These are phyloP conservation scores for Hanseniaspora mollemarum DNA, from an alignment of 805 yeast species.

Conservation along the genomic window DNA sequence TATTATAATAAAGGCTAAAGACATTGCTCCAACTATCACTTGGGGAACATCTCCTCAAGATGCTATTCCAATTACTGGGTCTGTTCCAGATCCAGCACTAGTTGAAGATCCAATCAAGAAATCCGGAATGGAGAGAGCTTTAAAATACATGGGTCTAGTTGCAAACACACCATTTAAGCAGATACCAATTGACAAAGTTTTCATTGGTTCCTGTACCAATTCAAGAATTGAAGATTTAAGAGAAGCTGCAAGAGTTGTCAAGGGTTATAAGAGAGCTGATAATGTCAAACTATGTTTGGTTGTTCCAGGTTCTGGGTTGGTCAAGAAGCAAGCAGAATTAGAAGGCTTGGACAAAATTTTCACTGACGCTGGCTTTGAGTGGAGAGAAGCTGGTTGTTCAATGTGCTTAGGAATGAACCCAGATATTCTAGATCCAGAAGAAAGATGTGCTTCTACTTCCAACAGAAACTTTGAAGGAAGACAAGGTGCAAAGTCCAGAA, in stretches of 20 bases:
- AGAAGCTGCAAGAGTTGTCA: constrained; percentile 85
- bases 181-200: constrained; percentile 80
- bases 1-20: constrained; percentile 66
- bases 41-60: constrained; percentile 99
- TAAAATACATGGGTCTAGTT: constrained; percentile 79
- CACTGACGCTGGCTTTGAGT: constrained; percentile 84
- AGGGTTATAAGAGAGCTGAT: constrained; percentile 77
- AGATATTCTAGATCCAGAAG: constrained; percentile 86
- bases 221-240: constrained; percentile 94
- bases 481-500: constrained; percentile 92
- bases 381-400: constrained; percentile 99
- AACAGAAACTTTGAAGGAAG: constrained; percentile 98
- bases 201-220: constrained; percentile 96
- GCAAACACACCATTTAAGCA: constrained; percentile 70
- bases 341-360: constrained; percentile 92
- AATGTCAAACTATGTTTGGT: constrained; percentile 74
- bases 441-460: constrained; percentile 97
- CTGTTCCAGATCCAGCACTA: constrained; percentile 80
- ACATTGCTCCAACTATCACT: constrained; percentile 89
- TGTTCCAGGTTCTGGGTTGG: constrained; percentile 96
- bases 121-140: constrained; percentile 82
- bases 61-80: constrained; percentile 84
- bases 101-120: constrained; percentile 61
- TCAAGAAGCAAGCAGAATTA: constrained; percentile 82
- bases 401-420: constrained; percentile 99